These are phyloP conservation scores for Aspergillus tamarii DNA, from an alignment of 2,329 filamentous ascomycete species.

Conservation along the genomic window DNA sequence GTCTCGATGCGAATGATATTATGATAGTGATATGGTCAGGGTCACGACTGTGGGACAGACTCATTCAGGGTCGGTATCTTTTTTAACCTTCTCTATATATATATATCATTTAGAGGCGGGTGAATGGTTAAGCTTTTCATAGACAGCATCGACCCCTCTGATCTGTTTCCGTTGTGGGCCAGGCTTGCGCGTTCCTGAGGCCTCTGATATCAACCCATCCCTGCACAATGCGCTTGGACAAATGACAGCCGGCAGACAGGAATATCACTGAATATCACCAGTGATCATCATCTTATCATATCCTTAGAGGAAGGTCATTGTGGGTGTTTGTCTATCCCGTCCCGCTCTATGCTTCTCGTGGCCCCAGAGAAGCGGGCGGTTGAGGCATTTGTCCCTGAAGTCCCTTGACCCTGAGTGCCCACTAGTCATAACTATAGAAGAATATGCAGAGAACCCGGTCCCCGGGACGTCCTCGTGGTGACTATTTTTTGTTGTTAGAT, in stretches of 20 bases:
- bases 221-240: slow-evolving; percentile 12
- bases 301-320: slow-evolving; percentile 15
- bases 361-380: slow-evolving; percentile 11
- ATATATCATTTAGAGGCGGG: slow-evolving; percentile 13
- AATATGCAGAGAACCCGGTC: slow-evolving; percentile 9
- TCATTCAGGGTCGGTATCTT: neutral
- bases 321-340: slow-evolving; percentile 12
- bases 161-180: slow-evolving; percentile 21
- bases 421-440: slow-evolving; percentile 9
- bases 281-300: slow-evolving; percentile 17
- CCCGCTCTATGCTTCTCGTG: slow-evolving; percentile 7
- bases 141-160: slow-evolving; percentile 11
- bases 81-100: slow-evolving; percentile 13
- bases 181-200: slow-evolving; percentile 24
- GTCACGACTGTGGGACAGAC: neutral
- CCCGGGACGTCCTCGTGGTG: slow-evolving; percentile 7
- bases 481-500: neutral
- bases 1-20: neutral
- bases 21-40: neutral
- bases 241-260: slow-evolving; percentile 17
- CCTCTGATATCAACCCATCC: slow-evolving; percentile 21
- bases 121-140: slow-evolving; percentile 20
- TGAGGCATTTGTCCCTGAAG: slow-evolving; percentile 10
- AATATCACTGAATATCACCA: slow-evolving; percentile 20
- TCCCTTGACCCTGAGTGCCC: slow-evolving; percentile 11